Conservation (phyloP, 1,139 yeast genomes). For the Kodamaea suecica region DNA sequence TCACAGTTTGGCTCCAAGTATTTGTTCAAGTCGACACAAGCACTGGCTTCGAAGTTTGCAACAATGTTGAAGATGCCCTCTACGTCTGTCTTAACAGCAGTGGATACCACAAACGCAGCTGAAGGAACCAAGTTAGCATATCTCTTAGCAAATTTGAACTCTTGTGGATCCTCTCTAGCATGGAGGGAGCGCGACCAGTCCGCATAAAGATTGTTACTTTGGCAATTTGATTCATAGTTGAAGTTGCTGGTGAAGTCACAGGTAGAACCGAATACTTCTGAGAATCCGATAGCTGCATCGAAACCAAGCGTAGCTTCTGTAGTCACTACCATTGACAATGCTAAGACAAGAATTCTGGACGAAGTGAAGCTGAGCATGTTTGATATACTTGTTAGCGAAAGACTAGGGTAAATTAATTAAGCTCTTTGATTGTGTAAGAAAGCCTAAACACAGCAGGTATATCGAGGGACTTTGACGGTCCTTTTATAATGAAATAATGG, state of each 20-base stretch:
- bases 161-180: constrained; percentile 20
- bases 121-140: constrained; percentile 17
- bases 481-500: not conserved
- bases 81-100: constrained; percentile 16
- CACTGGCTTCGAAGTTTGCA: constrained; percentile 22
- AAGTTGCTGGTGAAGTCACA: constrained; percentile 6
- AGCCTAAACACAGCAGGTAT: too few species aligned
- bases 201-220: constrained; percentile 3
- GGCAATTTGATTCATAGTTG: constrained; percentile 5
- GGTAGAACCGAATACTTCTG: not conserved
- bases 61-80: constrained; percentile 19
- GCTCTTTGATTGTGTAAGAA: not conserved
- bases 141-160: constrained; percentile 26
- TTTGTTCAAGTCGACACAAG: constrained; percentile 16
- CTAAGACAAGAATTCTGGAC: constrained; percentile 8
- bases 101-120: constrained; percentile 24
- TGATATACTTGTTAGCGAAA: not conserved
- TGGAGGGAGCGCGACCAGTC: constrained; percentile 1
- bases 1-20: constrained; percentile 15
- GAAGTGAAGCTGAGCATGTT: constrained; percentile 2
- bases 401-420: constrained; percentile 1
- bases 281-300: constrained; percentile 6
- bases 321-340: constrained; percentile 10
- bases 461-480: not conserved
- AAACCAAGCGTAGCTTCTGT: constrained; percentile 11